Conservation (phyloP, 345 rosid species). For the Ailanthus altissimus region DNA sequence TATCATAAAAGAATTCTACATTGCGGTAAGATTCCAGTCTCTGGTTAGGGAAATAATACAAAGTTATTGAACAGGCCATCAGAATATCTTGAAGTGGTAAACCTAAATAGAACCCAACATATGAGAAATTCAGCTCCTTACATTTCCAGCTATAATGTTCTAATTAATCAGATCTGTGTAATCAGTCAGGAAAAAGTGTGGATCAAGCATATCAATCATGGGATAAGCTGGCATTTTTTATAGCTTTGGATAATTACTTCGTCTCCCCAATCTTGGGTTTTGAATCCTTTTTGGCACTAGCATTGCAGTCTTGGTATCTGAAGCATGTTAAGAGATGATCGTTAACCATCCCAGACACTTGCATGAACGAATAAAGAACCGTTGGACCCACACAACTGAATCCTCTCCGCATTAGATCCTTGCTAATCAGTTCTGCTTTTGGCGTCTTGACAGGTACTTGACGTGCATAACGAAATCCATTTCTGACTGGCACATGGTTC, state of each 20-base stretch:
- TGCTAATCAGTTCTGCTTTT: constrained; percentile 83
- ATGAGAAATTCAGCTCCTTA: constrained; percentile 16
- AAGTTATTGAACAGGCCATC: constrained; percentile 21
- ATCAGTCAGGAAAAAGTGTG: constrained; percentile 25
- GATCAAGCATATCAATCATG: constrained; percentile 20
- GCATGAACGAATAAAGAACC: constrained; percentile 84
- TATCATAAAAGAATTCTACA: background rate
- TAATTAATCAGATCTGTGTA: constrained; percentile 13
- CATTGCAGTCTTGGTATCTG: constrained; percentile 64
- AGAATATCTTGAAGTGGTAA: constrained; percentile 4
- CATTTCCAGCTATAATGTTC: constrained; percentile 19
- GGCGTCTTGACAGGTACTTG: constrained; percentile 88
- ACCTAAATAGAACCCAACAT: constrained; percentile 12
- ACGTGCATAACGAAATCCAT: constrained; percentile 70
- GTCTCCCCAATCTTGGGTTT: constrained; percentile 32
- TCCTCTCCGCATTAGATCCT: constrained; percentile 91
- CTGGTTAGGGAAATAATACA: constrained; percentile 31
- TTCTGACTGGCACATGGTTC: constrained; percentile 58
- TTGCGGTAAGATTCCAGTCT: background rate
- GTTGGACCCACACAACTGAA: constrained; percentile 93
- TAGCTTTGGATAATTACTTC: constrained; percentile 24
- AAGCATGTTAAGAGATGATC: constrained; percentile 79
- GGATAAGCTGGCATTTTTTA: constrained; percentile 33
- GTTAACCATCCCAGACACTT: constrained; percentile 72
- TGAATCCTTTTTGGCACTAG: constrained; percentile 25